Base-by-base conservation (phyloP, 1,284 basidiomycete genomes). In the Kwoniella shivajii region DNA sequence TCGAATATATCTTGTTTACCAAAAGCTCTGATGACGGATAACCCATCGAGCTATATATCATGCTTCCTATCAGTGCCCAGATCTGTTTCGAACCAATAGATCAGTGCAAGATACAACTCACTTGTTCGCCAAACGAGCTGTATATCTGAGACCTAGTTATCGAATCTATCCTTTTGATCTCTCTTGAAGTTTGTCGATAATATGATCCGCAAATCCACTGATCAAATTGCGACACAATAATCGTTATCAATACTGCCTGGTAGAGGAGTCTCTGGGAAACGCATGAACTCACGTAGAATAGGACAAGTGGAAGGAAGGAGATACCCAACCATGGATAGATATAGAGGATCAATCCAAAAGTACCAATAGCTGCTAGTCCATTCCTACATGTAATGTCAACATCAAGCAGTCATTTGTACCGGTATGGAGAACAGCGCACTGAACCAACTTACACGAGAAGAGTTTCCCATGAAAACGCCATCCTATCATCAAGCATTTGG, bases 101-200 rank as follows among this genome's bases (percentile, higher is more conserved):
- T 38, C 37, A 18, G 6, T 6, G 13, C 37, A 10, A 38, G 37
- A 18, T 10, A 24, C 20, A 24, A 53, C 60, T 43, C 22, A 67
- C 70, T 63, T 71, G 71, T 59, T 75, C 75, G 3, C 67, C 70
- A 37, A 75, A 74, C 1, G 61, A 64, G 27, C 55, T 63, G 44
- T 74, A 75, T 47, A 76, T 66, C 30, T 64, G 63, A 6, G 66
- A 68, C 48, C 74, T 61, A 11, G 63, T 55, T 33, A 69, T 63
- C 0, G 67, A 68, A 43, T 73, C 70, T n/a, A 77, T 56, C 6
- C 75, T 60, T 47, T 74, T 74, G 46, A 71, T 52, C 50, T 77
- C 73, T 6, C 73, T 59, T 2, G 68, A 70, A 0, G 71, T 68
- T 6, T 64, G 55, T 2, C 68, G 59, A 55, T 75, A 77, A 51